Evolutionary conservation across 1,284 basidiomycete species (phyloP).

Genomic region (Xerocomus cyaneibrunnescens): DNA sequence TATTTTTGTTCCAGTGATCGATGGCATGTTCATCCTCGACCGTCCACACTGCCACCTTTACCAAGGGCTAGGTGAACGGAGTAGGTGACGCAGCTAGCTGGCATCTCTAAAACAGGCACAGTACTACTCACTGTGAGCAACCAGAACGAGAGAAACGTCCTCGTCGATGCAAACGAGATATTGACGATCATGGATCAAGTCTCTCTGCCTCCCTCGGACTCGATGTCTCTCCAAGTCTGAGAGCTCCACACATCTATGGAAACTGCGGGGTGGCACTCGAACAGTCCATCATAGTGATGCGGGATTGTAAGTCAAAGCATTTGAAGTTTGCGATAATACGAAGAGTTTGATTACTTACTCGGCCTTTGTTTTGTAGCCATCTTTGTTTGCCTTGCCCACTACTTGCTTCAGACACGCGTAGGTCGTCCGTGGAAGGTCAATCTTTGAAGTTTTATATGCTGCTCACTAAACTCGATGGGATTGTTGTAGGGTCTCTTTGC

Average conservation of each 20-base stretch:
- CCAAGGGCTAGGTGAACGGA: conserved; percentile 18
- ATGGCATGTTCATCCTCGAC: conserved; percentile 37
- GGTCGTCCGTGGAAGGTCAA: conserved; percentile 24
- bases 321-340: background rate
- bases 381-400: conserved; percentile 24
- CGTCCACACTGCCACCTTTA: conserved; percentile 30
- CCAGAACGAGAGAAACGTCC: conserved; percentile 18
- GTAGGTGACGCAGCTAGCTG: background rate
- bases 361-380: conserved; percentile 15
- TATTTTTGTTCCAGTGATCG: conserved; percentile 35
- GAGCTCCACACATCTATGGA: conserved; percentile 13
- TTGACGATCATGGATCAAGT: conserved; percentile 19
- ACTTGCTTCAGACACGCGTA: conserved; percentile 17
- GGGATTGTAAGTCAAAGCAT: conserved; percentile 19
- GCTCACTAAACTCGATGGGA: background rate
- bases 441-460: background rate
- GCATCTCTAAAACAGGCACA: background rate
- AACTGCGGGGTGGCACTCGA: conserved; percentile 12
- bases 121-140: conserved; percentile 17
- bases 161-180: conserved; percentile 15
- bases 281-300: conserved; percentile 20
- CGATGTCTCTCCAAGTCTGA: conserved; percentile 8
- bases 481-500: conserved; percentile 23
- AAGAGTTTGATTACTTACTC: background rate
- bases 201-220: conserved; percentile 24